Conservation (phyloP, 805 yeast species). For the Pichia thaimueangensis region DNA sequence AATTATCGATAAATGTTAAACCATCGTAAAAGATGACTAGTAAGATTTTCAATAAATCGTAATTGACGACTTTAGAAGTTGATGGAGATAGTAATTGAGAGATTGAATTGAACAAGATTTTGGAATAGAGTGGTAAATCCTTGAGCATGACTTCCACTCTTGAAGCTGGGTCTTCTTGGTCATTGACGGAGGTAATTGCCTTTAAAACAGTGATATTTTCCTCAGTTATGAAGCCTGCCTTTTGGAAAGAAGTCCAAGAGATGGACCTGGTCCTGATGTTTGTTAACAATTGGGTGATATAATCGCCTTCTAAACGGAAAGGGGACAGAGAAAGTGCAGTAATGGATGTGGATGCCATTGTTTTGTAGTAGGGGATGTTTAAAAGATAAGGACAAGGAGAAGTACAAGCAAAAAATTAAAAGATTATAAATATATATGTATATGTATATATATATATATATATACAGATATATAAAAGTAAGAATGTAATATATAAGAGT, state of each 20-base stretch:
- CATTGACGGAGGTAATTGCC: slow-evolving; percentile 6
- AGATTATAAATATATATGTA: too few relatives aligned
- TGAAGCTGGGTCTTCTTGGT: slow-evolving; percentile 7
- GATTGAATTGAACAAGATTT: slow-evolving; percentile 1
- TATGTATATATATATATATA: too few relatives aligned
- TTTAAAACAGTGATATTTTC: slow-evolving; percentile 53
- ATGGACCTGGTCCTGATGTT: slow-evolving; percentile 72
- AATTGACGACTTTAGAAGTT: slow-evolving; percentile 27
- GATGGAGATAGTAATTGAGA: slow-evolving; percentile 37
- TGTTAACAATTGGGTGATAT: slow-evolving; percentile 56
- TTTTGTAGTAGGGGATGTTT: neutral
- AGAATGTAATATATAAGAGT: too few relatives aligned
- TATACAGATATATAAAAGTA: too few relatives aligned
- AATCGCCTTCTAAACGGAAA: slow-evolving; percentile 50
- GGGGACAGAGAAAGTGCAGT: slow-evolving; percentile 26
- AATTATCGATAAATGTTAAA: slow-evolving; percentile 4
- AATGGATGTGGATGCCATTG: slow-evolving; percentile 1
- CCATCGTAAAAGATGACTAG: slow-evolving; percentile 7
- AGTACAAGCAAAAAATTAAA: too few relatives aligned
- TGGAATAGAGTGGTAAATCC: slow-evolving; percentile 2
- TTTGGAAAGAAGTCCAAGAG: slow-evolving; percentile 87
- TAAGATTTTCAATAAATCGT: slow-evolving; percentile 3
- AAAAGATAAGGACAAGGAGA: too few relatives aligned
- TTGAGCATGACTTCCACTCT: neutral
- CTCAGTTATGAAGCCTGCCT: slow-evolving; percentile 60